phyloP scores from a whole-genome alignment of 805 yeast genomes.

The Starmerella vitae region DNA sequence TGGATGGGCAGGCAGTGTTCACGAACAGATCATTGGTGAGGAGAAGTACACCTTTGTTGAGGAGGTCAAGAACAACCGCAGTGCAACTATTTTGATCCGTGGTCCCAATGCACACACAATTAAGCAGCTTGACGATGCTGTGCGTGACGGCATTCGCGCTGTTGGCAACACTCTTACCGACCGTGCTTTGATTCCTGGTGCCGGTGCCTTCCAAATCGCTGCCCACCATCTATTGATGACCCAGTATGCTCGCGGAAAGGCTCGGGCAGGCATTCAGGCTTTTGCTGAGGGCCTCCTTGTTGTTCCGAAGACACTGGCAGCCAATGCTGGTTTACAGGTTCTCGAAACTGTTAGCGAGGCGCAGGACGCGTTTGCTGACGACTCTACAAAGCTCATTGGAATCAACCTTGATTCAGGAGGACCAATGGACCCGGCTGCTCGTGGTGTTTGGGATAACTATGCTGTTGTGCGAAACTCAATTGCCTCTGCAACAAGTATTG shows the following conservation, averaged over 20 bases:
- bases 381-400: slow-evolving; percentile 56
- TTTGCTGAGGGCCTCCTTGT: slow-evolving; percentile 84
- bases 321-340: slow-evolving; percentile 88
- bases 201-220: slow-evolving; percentile 86
- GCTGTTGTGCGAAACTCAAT: slow-evolving; percentile 88
- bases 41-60: slow-evolving; percentile 95
- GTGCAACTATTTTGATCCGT: slow-evolving; percentile 81
- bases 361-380: slow-evolving; percentile 63
- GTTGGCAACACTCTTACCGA: slow-evolving; percentile 86
- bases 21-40: slow-evolving; percentile 89
- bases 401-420: slow-evolving; percentile 84
- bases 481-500: slow-evolving; percentile 85
- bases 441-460: slow-evolving; percentile 94
- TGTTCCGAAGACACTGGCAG: slow-evolving; percentile 82
- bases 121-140: slow-evolving; percentile 90
- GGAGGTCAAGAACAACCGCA: slow-evolving; percentile 70
- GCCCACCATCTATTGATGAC: slow-evolving; percentile 56
- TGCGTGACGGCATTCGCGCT: slow-evolving; percentile 91
- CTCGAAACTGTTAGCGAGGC: slow-evolving; percentile 78
- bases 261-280: slow-evolving; percentile 81
- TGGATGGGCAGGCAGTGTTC: slow-evolving; percentile 82
- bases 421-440: slow-evolving; percentile 86
- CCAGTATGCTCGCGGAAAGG: slow-evolving; percentile 62
- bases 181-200: slow-evolving; percentile 82
- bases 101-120: slow-evolving; percentile 85